A percentile compares a stretch with the other conserved stretches of the same genome.
phyloP scores from a whole-genome alignment of 2,329 filamentous ascomycete species.

The Pseudogymnoascus verrucosus region DNA sequence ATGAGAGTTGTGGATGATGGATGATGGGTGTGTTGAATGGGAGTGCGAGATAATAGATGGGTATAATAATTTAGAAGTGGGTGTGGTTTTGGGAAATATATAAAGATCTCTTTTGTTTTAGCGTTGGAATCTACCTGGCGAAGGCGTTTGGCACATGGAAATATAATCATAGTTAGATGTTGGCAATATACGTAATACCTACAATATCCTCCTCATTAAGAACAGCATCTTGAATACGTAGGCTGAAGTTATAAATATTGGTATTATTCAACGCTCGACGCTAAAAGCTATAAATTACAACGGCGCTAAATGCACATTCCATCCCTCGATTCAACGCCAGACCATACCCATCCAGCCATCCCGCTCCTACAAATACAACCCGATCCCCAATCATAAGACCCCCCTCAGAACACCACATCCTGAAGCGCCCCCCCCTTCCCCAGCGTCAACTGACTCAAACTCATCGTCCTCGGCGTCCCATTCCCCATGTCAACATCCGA shows the following conservation, averaged over 20 bases:
- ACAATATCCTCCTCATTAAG: no score
- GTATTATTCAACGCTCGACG: no score
- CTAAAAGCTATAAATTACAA: no score
- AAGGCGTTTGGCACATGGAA: neutral
- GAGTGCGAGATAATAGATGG: neutral
- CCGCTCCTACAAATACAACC: neutral
- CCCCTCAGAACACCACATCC: neutral
- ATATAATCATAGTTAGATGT: neutral
- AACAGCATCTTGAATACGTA: no score
- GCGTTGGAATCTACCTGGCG: neutral
- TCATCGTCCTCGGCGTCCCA: slow-evolving; percentile 56
- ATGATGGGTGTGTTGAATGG: neutral
- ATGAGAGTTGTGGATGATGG: neutral
- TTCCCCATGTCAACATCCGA: slow-evolving; percentile 32
- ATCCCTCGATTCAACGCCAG: neutral
- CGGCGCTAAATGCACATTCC: neutral
- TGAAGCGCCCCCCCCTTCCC: slow-evolving; percentile 16
- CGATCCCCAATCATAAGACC: no score
- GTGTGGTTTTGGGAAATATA: neutral
- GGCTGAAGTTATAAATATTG: no score
- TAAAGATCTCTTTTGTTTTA: neutral
- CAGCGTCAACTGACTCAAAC: slow-evolving; percentile 52
- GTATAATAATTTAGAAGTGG: neutral
- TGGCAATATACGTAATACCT: no score
- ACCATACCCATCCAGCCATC: neutral